phyloP scores from a whole-genome alignment of 352 stramenopile species.

The Phytophthora palmivora region DNA sequence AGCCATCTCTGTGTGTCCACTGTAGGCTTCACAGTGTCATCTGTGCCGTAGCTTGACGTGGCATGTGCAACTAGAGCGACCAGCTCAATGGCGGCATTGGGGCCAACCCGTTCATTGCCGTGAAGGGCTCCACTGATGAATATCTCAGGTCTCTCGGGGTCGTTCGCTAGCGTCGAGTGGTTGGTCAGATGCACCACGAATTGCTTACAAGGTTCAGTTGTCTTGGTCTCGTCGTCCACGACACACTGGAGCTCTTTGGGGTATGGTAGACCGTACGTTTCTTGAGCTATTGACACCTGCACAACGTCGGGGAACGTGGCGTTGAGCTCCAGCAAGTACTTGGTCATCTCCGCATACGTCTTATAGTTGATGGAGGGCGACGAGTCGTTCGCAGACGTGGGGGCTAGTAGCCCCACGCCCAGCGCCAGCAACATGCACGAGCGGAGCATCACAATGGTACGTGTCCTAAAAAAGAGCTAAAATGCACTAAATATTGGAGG shows the following conservation, averaged over 20 bases:
- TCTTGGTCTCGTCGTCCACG: constrained; percentile 48
- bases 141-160: constrained; percentile 90
- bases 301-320: constrained; percentile 81
- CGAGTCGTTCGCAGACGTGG: constrained; percentile 1
- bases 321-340: constrained; percentile 72
- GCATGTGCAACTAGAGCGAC: constrained; percentile 86
- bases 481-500: constrained; percentile 8
- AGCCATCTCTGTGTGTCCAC: constrained; percentile 74
- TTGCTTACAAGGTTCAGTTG: constrained; percentile 71
- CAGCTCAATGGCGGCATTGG: constrained; percentile 91
- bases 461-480: constrained; percentile 20
- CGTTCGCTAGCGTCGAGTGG: constrained; percentile 74
- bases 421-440: constrained; percentile 19
- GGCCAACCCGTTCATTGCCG: constrained; percentile 95
- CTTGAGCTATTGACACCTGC: constrained; percentile 81
- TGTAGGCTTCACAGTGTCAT: constrained; percentile 31
- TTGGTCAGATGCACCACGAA: constrained; percentile 91
- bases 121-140: constrained; percentile 98
- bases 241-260: constrained; percentile 70
- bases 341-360: constrained; percentile 74
- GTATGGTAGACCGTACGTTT: constrained; percentile 83
- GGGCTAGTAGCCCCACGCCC: constrained; percentile 7
- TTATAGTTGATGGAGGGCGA: constrained; percentile 52
- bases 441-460: constrained; percentile 19
- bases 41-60: constrained; percentile 44